Evolutionary conservation across 768 basidiomycete genomes (phyloP).

Genomic region (Hirschioporus abietinus): DNA sequence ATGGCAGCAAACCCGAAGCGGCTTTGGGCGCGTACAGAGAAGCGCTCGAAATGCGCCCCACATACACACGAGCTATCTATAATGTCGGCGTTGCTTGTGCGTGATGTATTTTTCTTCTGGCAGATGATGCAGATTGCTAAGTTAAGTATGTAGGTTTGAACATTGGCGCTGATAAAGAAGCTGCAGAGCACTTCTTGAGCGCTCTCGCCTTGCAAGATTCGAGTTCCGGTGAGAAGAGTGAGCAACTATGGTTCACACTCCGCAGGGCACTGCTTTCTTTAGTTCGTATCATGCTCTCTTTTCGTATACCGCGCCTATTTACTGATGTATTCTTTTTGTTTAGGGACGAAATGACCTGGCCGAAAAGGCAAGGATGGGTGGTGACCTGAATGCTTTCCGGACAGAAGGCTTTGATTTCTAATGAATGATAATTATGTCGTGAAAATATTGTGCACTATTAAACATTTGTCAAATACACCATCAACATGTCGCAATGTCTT

Average conservation of each 20-base stretch:
- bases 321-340: background rate
- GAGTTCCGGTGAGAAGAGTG: conserved; percentile 62
- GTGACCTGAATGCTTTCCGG: conserved; percentile 68
- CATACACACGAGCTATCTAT: conserved; percentile 95
- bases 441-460: background rate
- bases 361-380: conserved; percentile 60
- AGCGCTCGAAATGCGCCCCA: conserved; percentile 85
- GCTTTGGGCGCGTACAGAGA: conserved; percentile 86
- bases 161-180: conserved; percentile 92
- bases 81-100: conserved; percentile 97
- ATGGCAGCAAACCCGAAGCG: conserved; percentile 91
- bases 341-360: conserved; percentile 82
- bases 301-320: background rate
- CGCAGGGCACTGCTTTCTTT: conserved; percentile 74
- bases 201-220: conserved; percentile 77
- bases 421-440: conserved; percentile 1
- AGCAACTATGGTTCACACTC: conserved; percentile 88
- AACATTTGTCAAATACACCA: background rate
- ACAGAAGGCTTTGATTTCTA: conserved; percentile 89
- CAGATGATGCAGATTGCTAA: conserved; percentile 8
- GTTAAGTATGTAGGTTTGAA: conserved; percentile 64
- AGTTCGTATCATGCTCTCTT: conserved; percentile 40
- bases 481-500: too few species aligned
- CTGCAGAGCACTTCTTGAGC: conserved; percentile 91
- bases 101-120: conserved; percentile 26